phyloP scores from a whole-genome alignment of 805 yeast genomes.

The Kuraishia capsulata region DNA sequence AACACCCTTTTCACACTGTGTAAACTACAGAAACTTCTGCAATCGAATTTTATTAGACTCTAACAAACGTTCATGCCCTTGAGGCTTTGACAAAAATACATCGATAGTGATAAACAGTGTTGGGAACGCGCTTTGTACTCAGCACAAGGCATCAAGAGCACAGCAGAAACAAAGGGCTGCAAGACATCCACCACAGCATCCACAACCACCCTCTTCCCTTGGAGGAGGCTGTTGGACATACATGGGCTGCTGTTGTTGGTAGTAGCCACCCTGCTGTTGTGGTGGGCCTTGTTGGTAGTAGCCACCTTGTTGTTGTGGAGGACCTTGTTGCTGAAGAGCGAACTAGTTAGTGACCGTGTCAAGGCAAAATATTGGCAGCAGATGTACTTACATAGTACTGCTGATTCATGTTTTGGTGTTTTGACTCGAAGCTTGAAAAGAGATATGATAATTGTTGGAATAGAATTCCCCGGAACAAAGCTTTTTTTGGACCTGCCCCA shows the following conservation, averaged over 20 bases:
- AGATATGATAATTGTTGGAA: too few species aligned
- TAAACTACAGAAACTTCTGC: too few species aligned
- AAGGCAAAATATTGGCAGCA: too few species aligned
- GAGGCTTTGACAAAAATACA: too few species aligned
- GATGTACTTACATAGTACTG: neutral
- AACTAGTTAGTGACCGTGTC: too few species aligned
- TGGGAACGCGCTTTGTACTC: too few species aligned
- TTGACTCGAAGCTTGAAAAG: neutral
- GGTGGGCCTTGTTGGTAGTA: constrained; percentile 6
- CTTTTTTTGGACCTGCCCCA: too few species aligned
- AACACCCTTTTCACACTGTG: too few species aligned
- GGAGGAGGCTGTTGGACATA: constrained; percentile 15
- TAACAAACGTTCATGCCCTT: too few species aligned
- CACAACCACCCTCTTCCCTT: constrained; percentile 10
- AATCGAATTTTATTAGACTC: too few species aligned
- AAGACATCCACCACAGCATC: constrained; percentile 5
- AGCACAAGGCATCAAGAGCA: constrained; percentile 1
- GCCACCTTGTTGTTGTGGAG: constrained; percentile 1
- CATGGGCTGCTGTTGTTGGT: constrained; percentile 15
- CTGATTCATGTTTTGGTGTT: neutral
- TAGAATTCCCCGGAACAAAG: too few species aligned
- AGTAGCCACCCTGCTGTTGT: constrained; percentile 7
- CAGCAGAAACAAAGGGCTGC: constrained; percentile 4
- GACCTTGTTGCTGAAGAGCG: neutral
- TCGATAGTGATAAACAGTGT: too few species aligned